phyloP scores from a whole-genome alignment of 129 eudicot species.

The Apium graveolens region DNA sequence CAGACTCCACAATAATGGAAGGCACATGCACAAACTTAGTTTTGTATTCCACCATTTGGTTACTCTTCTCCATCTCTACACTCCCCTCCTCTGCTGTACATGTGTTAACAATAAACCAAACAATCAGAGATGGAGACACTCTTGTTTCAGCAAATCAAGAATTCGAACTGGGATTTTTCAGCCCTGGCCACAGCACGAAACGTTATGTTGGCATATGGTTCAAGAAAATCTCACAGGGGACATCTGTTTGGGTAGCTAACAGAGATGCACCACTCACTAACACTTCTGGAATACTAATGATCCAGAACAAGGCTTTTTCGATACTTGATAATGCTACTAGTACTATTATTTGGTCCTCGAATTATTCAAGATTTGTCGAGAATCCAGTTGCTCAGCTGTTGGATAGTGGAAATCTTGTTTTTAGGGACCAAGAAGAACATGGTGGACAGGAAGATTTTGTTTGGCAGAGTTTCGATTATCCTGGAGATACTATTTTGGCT shows the following conservation, averaged over 20 bases:
- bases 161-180: background rate
- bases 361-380: too few species aligned
- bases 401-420: background rate
- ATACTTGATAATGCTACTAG: background rate
- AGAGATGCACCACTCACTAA: background rate
- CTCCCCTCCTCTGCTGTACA: background rate
- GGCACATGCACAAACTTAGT: background rate
- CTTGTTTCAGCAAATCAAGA: background rate
- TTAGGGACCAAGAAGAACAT: background rate
- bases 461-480: background rate
- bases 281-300: background rate
- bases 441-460: background rate
- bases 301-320: background rate
- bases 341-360: too few species aligned
- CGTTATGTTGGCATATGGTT: background rate
- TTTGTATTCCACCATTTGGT: background rate
- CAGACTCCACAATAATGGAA: background rate
- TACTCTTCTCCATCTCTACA: background rate
- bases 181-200: background rate
- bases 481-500: background rate
- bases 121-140: background rate
- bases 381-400: too few species aligned
- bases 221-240: background rate
- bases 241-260: background rate
- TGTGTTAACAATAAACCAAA: background rate